Conservation (phyloP, 1,284 basidiomycete species). For the Macrocystidia cucumis region DNA sequence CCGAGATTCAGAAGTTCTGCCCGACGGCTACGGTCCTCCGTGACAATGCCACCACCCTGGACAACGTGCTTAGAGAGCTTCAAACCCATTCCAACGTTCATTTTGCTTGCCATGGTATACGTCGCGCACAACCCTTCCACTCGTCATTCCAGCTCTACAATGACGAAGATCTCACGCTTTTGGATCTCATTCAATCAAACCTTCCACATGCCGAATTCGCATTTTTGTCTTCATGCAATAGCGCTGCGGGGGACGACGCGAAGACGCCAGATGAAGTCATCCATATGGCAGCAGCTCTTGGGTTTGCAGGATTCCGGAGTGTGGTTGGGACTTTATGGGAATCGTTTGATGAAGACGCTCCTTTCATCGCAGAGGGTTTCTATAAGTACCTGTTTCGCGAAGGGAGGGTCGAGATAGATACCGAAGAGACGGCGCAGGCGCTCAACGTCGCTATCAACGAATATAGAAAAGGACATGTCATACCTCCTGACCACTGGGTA, state of each 20-base stretch:
- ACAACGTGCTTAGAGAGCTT: not conserved
- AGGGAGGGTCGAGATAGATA: too few species aligned
- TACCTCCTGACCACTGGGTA: not conserved
- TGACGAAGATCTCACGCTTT: constrained; percentile 15
- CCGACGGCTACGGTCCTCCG: not conserved
- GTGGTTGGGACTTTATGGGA: not conserved
- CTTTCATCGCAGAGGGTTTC: not conserved
- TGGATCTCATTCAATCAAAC: constrained; percentile 13
- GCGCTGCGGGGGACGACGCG: not conserved
- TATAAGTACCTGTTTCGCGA: not conserved
- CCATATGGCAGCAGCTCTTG: not conserved
- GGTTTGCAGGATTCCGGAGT: not conserved
- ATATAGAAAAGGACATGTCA: not conserved
- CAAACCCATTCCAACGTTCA: not conserved
- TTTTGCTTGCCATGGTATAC: constrained; percentile 4
- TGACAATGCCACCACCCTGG: not conserved
- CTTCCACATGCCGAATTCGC: not conserved
- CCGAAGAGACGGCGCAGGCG: not conserved
- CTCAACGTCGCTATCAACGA: not conserved
- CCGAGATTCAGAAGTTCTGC: not conserved
- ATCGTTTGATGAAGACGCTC: not conserved
- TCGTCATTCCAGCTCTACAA: constrained; percentile 19
- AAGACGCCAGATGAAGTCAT: not conserved
- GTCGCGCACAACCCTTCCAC: constrained; percentile 8
- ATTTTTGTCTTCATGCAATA: not conserved